These are phyloP conservation scores for Aspergillus baeticus DNA, from an alignment of 495 filamentous ascomycete genomes.

Conservation along the genomic window DNA sequence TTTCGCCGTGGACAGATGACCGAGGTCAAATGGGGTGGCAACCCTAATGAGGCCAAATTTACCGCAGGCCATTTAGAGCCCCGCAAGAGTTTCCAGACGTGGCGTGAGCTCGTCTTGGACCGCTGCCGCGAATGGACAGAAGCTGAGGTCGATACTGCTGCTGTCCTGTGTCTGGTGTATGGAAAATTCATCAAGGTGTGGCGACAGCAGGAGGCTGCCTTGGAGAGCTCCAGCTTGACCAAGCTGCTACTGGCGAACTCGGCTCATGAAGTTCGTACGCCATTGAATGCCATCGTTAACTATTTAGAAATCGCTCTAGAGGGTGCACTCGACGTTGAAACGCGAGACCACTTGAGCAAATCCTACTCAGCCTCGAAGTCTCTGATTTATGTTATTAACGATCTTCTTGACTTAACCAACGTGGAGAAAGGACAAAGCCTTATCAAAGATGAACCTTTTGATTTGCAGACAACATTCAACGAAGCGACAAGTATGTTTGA, in stretches of 20 bases:
- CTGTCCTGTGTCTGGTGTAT: slow-evolving; percentile 86
- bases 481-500: slow-evolving; percentile 76
- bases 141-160: slow-evolving; percentile 75
- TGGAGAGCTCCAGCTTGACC: slow-evolving; percentile 81
- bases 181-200: slow-evolving; percentile 92
- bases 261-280: slow-evolving; percentile 92
- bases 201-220: slow-evolving; percentile 83
- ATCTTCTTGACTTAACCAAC: slow-evolving; percentile 89
- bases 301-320: slow-evolving; percentile 94
- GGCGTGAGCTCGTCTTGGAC: slow-evolving; percentile 36
- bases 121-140: slow-evolving; percentile 48
- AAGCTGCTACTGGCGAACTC: slow-evolving; percentile 83
- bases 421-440: slow-evolving; percentile 78
- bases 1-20: slow-evolving; percentile 77
- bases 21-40: slow-evolving; percentile 90
- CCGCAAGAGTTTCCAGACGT: slow-evolving; percentile 35
- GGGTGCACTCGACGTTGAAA: slow-evolving; percentile 76
- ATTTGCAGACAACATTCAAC: slow-evolving; percentile 66
- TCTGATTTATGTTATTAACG: slow-evolving; percentile 93
- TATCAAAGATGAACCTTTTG: slow-evolving; percentile 79
- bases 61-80: slow-evolving; percentile 32
- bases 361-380: slow-evolving; percentile 90
- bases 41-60: slow-evolving; percentile 77
- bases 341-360: slow-evolving; percentile 78
- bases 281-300: slow-evolving; percentile 94